Evolutionary conservation across 139 green algal species (phyloP).

Genomic region (Pleodorina starrii): DNA sequence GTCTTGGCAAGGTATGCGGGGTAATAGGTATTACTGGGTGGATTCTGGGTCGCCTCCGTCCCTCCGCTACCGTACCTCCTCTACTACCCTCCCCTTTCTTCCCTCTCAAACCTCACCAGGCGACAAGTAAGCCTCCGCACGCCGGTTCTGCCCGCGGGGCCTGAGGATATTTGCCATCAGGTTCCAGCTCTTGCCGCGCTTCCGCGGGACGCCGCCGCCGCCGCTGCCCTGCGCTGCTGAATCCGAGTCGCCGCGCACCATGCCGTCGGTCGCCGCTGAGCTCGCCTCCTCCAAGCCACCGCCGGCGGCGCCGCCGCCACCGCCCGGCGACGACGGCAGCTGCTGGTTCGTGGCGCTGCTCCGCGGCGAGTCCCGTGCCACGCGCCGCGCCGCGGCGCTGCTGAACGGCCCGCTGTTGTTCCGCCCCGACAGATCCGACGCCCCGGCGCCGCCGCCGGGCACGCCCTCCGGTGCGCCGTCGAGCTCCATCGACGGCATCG

Average conservation of each 20-base stretch:
- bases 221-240: no score
- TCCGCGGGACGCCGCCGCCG: neutral
- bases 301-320: neutral
- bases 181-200: constrained; percentile 38
- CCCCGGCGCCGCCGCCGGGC: neutral
- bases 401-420: constrained; percentile 32
- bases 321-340: neutral
- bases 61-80: no score
- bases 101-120: no score
- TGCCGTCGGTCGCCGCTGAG: neutral
- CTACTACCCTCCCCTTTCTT: no score
- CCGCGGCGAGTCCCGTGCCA: neutral
- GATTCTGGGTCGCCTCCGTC: no score
- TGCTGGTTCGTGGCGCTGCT: constrained; percentile 38
- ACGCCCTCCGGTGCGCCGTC: neutral
- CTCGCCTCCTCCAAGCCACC: constrained; percentile 7
- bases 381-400: neutral
- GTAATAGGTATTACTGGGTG: no score
- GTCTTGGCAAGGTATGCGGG: no score
- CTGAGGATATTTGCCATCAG: constrained; percentile 37
- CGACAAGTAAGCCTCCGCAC: no score
- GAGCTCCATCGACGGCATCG: neutral
- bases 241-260: no score
- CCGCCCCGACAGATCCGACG: neutral
- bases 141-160: no score